Percentiles rank a stretch among this genome's conserved stretches.
phyloP scores from a whole-genome alignment of 2,329 filamentous ascomycete genomes.

The Plectosphaerella plurivora region DNA sequence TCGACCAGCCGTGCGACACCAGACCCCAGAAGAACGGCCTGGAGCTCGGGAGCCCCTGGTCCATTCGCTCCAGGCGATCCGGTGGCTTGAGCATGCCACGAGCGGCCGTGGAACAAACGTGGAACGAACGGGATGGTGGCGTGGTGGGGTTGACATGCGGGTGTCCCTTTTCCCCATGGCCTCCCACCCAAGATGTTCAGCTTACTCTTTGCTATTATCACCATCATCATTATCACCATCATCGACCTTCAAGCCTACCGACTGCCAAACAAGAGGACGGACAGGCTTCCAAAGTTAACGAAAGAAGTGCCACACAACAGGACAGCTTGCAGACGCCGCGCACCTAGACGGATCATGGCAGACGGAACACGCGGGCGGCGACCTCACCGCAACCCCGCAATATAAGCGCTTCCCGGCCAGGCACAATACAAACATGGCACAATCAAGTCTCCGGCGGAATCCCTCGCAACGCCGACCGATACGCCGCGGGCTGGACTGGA shows the following conservation, averaged over 20 bases:
- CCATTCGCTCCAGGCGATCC: background rate
- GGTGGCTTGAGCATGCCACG: background rate
- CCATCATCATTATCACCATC: no score
- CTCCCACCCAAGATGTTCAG: constrained; percentile 2
- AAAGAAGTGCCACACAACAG: no score
- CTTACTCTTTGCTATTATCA: constrained; percentile 19
- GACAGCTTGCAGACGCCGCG: no score
- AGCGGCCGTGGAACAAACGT: background rate
- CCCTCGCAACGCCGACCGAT: no score
- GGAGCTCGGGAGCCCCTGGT: no score
- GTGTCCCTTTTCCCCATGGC: background rate
- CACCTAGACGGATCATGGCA: no score
- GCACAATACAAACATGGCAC: no score
- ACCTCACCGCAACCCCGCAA: background rate
- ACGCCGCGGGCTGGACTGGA: no score
- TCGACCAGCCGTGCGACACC: background rate
- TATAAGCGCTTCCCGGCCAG: background rate
- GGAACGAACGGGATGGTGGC: background rate
- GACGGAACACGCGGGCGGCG: no score
- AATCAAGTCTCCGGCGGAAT: no score
- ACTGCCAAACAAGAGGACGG: no score
- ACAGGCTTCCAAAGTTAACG: background rate
- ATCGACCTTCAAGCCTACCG: no score
- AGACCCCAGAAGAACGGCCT: background rate
- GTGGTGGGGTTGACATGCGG: background rate